phyloP scores from a whole-genome alignment of 768 basidiomycete genomes.

The Rhodotorula toruloides region DNA sequence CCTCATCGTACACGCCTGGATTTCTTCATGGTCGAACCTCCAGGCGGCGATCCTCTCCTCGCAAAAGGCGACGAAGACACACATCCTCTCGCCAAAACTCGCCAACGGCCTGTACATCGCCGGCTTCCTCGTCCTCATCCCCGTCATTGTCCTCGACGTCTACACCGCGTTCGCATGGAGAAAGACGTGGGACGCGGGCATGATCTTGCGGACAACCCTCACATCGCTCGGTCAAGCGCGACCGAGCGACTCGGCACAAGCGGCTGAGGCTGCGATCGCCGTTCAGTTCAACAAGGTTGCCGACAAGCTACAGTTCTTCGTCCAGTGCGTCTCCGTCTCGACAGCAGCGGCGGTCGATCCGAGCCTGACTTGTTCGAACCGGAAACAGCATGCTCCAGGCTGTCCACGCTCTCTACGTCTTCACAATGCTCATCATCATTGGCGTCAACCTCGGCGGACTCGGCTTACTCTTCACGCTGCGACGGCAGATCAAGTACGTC shows the following conservation, averaged over 20 bases:
- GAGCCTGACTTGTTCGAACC: neutral
- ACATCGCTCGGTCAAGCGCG: neutral
- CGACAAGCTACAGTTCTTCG: neutral
- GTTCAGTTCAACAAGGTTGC: neutral
- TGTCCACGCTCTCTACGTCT: neutral
- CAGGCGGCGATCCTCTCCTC: slow-evolving; percentile 7
- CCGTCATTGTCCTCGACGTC: neutral
- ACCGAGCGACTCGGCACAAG: neutral
- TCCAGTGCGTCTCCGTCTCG: neutral
- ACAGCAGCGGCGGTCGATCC: too few species aligned
- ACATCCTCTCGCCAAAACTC: slow-evolving; percentile 4
- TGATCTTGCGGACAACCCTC: neutral
- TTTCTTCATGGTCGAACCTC: slow-evolving; percentile 8
- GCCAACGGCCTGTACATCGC: slow-evolving; percentile 10
- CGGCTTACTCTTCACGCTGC: slow-evolving; percentile 15
- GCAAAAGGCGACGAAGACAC: slow-evolving; percentile 4
- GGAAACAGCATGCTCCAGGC: neutral
- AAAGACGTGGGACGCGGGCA: neutral
- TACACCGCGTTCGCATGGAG: neutral
- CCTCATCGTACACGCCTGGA: slow-evolving; percentile 11
- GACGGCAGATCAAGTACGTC: slow-evolving; percentile 12
- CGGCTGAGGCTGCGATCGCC: too few species aligned
- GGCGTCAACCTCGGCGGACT: slow-evolving; percentile 11
- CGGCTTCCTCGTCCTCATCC: slow-evolving; percentile 1
- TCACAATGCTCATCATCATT: neutral